Base-by-base conservation (phyloP, 306 rosid species). In the Cicer cuneatum region DNA sequence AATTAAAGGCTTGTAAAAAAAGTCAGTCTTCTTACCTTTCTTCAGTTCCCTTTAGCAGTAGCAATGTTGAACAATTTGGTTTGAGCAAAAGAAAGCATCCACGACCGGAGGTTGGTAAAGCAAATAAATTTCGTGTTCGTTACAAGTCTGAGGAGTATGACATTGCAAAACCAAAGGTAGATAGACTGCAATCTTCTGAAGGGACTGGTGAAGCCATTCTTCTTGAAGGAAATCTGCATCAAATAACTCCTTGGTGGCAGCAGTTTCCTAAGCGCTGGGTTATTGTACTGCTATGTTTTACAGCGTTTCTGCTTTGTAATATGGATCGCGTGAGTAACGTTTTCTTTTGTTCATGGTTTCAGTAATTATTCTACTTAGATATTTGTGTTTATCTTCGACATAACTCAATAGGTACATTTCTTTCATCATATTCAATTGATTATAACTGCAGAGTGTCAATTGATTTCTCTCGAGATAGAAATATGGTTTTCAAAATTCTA, bases 281-380 rank as follows among this genome's bases (percentile, higher is more conserved):
- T 85, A 88, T 93, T 80, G 98, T 93, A 57, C 78, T 93, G 82
- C 90, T 93, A 62, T 93, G 98, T 82, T 93, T 89, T 83, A 2
- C 87, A n/a, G 86, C 98, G 42, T 91, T 93, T 80, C 85, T 91
- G 8, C 81, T 93, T 66, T 93, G 98, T 88, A 93, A 93, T 87
- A 91, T 93, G 98, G 98, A 93, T 74, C 97, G 98, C 10, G 98
- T 93, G 92, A 88, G 98, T 85, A 57, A 69, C 65, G 53, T 80
- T 64, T 43, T 75, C 24, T 56, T 38, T 19, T 53, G 43, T 64
- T 70, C 64, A 8, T 54, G 19, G 18, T 59, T 74, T 78, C 62
- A 66, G 9, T 35, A 60, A 43, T n/a, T 8, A 29, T 46, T 41
- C 45, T 47, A 49, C 47, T 51, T 35, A 29, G 37, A 54, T 71